Percentiles rank a stretch among this genome's conserved stretches.
These are phyloP conservation scores for Begonia fuchsioides DNA, from an alignment of 306 rosid species.

Conservation along the genomic window DNA sequence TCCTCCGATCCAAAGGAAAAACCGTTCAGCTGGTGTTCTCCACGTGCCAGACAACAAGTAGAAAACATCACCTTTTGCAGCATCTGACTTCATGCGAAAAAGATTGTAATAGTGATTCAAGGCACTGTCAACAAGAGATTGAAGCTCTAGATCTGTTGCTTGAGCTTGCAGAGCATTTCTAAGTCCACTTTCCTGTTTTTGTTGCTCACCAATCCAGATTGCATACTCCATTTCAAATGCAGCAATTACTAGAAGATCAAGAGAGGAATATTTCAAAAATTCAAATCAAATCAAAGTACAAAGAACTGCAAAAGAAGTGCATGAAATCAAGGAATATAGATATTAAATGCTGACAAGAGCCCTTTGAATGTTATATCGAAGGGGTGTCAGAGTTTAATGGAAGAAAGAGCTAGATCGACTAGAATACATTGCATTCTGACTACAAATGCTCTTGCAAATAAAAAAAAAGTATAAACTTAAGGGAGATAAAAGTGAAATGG, in stretches of 20 bases:
- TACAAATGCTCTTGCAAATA: too few relatives aligned
- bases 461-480: too few relatives aligned
- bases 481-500: too few relatives aligned
- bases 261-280: slow-evolving; percentile 3
- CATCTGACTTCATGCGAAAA: slow-evolving; percentile 62
- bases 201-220: slow-evolving; percentile 76
- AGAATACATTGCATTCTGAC: too few relatives aligned
- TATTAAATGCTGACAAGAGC: too few relatives aligned
- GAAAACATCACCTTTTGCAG: slow-evolving; percentile 67
- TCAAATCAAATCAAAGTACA: background rate
- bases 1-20: slow-evolving; percentile 93
- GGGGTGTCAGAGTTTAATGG: too few relatives aligned
- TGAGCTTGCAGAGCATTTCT: slow-evolving; percentile 56
- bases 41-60: slow-evolving; percentile 72
- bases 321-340: too few relatives aligned
- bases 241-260: slow-evolving; percentile 38
- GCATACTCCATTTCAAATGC: slow-evolving; percentile 71
- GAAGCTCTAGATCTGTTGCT: slow-evolving; percentile 42
- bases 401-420: too few relatives aligned
- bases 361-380: too few relatives aligned
- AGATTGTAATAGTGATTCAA: slow-evolving; percentile 59
- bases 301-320: too few relatives aligned
- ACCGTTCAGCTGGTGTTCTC: slow-evolving; percentile 72
- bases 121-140: slow-evolving; percentile 37
- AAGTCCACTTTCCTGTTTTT: slow-evolving; percentile 45